These are phyloP conservation scores for Leccinum longicurvipes DNA, from an alignment of 768 basidiomycete species.

Conservation along the genomic window DNA sequence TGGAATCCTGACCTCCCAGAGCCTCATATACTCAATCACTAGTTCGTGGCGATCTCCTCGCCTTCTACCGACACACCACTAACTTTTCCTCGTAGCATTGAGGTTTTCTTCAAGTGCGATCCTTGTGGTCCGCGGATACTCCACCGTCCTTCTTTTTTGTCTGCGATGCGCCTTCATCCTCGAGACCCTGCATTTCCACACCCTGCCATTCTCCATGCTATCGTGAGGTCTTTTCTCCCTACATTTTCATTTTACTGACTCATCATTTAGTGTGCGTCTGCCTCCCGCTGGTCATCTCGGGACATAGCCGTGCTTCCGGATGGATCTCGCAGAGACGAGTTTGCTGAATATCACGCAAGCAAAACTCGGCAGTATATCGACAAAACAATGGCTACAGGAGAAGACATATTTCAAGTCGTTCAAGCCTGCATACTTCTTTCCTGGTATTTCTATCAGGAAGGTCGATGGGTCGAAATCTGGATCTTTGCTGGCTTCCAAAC, in stretches of 20 bases:
- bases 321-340: slow-evolving; percentile 76
- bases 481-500: slow-evolving; percentile 86
- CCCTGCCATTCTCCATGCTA: slow-evolving; percentile 86
- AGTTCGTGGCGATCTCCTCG: slow-evolving; percentile 45
- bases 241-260: slow-evolving; percentile 10
- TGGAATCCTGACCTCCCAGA: slow-evolving; percentile 88
- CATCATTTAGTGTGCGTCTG: slow-evolving; percentile 63
- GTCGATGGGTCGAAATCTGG: slow-evolving; percentile 89
- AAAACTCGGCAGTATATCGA: slow-evolving; percentile 89
- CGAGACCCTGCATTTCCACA: slow-evolving; percentile 84
- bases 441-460: slow-evolving; percentile 91
- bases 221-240: slow-evolving; percentile 45
- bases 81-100: slow-evolving; percentile 50
- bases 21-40: slow-evolving; percentile 67
- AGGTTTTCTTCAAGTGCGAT: slow-evolving; percentile 85
- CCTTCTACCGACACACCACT: slow-evolving; percentile 9
- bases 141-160: slow-evolving; percentile 75
- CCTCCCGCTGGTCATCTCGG: slow-evolving; percentile 79
- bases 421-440: slow-evolving; percentile 83
- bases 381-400: slow-evolving; percentile 84
- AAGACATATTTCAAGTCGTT: slow-evolving; percentile 83
- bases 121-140: slow-evolving; percentile 84
- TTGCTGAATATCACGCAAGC: slow-evolving; percentile 82
- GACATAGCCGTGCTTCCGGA: slow-evolving; percentile 65
- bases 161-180: slow-evolving; percentile 77